Evolutionary conservation across 805 yeast species (phyloP).

Genomic region (Myxozyma geophila): DNA sequence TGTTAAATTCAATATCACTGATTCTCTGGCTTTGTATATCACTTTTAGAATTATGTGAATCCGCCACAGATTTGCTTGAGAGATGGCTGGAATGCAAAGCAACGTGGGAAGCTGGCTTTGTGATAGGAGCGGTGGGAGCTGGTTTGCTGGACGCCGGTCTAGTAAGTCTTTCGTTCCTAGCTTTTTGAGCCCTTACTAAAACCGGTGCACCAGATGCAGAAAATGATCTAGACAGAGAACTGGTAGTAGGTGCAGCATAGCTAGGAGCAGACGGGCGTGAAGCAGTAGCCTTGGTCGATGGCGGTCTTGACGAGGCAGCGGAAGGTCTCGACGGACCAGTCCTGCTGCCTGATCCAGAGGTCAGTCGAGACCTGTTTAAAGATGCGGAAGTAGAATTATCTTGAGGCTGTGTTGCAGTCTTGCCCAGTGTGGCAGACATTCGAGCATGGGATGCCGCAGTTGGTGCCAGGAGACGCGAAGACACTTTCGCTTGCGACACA

Average conservation of each 20-base stretch:
- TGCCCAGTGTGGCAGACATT: neutral
- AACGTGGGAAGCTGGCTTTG: too few species aligned
- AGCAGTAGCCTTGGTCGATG: neutral
- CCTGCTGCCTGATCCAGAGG: too few species aligned
- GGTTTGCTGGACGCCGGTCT: too few species aligned
- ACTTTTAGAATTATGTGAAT: neutral
- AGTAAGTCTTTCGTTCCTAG: too few species aligned
- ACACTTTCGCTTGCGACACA: neutral
- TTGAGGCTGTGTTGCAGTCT: neutral
- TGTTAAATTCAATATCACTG: neutral
- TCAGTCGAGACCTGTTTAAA: too few species aligned
- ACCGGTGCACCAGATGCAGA: neutral
- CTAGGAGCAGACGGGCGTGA: neutral
- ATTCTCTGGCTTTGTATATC: neutral
- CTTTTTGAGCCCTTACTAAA: too few species aligned
- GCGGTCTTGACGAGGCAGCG: neutral
- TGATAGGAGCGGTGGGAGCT: too few species aligned
- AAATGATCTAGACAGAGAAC: neutral
- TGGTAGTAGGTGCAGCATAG: neutral
- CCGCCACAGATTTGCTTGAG: too few species aligned
- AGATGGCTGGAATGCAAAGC: too few species aligned
- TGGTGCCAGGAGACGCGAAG: conserved; percentile 19
- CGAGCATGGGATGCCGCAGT: conserved; percentile 17
- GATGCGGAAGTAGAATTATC: too few species aligned
- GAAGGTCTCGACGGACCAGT: neutral